Conservation (phyloP, 768 basidiomycete species). For the Favolaschia claudopus region DNA sequence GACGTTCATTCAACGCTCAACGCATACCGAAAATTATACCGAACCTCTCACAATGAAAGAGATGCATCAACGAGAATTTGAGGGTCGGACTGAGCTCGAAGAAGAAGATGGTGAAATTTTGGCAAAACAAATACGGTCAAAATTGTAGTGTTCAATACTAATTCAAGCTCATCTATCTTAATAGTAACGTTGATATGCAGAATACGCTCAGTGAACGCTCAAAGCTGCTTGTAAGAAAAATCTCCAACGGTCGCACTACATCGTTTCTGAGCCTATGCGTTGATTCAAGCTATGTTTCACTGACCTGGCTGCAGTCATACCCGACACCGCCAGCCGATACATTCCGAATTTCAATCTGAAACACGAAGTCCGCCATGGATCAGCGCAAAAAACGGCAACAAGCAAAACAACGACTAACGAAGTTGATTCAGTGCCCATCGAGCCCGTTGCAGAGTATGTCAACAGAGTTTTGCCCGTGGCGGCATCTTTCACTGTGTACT, state of each 20-base stretch:
- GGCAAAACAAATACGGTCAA: constrained; percentile 48
- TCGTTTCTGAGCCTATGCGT: neutral
- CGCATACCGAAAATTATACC: constrained; percentile 11
- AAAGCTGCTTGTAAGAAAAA: constrained; percentile 1
- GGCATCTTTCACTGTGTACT: neutral
- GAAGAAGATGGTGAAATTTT: constrained; percentile 61
- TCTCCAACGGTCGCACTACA: neutral
- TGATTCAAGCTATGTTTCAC: neutral
- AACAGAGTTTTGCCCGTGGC: neutral
- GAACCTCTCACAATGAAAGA: constrained; percentile 50
- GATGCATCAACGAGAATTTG: constrained; percentile 70
- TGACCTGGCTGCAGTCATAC: neutral
- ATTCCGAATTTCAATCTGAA: constrained; percentile 5
- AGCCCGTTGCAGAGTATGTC: constrained; percentile 8
- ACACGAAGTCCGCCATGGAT: neutral
- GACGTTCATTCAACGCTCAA: constrained; percentile 38
- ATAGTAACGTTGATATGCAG: neutral
- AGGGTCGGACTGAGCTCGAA: constrained; percentile 64
- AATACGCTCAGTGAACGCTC: neutral
- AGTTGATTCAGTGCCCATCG: neutral
- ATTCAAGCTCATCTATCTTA: neutral
- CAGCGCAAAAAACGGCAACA: neutral
- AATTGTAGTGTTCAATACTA: constrained; percentile 12
- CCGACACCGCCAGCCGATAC: constrained; percentile 1
- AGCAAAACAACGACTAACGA: neutral